These are phyloP conservation scores for Madurella fahalii DNA, from an alignment of 2,329 filamentous ascomycete species.

Conservation along the genomic window DNA sequence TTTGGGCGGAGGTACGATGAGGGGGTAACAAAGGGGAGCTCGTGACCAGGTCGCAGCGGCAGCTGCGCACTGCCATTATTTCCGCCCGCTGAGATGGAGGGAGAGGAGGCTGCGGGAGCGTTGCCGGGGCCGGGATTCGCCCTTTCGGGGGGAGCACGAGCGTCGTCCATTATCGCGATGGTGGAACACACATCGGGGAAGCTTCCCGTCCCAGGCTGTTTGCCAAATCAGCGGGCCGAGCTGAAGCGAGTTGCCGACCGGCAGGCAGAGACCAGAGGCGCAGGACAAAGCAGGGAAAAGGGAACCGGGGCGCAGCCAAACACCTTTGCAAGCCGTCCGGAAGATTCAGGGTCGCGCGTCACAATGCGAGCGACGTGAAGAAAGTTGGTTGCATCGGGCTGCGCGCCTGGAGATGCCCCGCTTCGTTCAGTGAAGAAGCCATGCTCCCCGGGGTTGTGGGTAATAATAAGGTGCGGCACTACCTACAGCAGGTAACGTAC, in stretches of 20 bases:
- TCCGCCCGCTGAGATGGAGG: slow-evolving; percentile 14
- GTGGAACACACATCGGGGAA: slow-evolving; percentile 27
- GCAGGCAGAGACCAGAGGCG: neutral
- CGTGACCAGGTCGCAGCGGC: slow-evolving; percentile 37
- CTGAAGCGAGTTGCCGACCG: slow-evolving; percentile 1
- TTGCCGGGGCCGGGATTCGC: slow-evolving; percentile 23
- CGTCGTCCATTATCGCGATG: slow-evolving; percentile 29
- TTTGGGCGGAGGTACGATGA: slow-evolving; percentile 53
- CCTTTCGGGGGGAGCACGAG: slow-evolving; percentile 26
- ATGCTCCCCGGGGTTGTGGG: too few species aligned
- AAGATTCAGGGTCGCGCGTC: too few species aligned
- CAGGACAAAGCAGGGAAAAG: neutral
- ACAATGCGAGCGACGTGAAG: too few species aligned
- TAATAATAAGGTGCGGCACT: too few species aligned
- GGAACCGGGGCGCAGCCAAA: neutral
- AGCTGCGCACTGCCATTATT: slow-evolving; percentile 24
- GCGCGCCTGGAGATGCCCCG: too few species aligned
- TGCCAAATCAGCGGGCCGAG: neutral
- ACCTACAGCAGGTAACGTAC: too few species aligned
- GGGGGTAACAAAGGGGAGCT: slow-evolving; percentile 57
- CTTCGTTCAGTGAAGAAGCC: too few species aligned
- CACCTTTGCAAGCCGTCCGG: neutral
- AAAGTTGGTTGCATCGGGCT: too few species aligned
- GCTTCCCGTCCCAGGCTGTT: slow-evolving; percentile 9
- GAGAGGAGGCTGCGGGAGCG: slow-evolving; percentile 14